phyloP scores from a whole-genome alignment of 305 asterid species.

The Galium porrigens region DNA sequence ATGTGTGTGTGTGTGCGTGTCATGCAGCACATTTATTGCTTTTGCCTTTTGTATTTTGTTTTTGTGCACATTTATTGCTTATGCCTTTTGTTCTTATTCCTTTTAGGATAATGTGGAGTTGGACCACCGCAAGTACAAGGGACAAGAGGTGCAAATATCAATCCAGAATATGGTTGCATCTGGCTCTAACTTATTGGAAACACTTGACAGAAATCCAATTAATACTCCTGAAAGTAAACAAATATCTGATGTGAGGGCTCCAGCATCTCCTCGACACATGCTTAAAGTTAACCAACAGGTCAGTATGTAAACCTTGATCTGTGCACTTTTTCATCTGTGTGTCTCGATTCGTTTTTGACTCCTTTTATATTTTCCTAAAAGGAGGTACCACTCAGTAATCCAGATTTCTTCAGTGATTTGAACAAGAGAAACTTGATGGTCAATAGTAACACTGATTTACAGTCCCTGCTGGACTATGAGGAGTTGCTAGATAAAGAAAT shows the following conservation, averaged over 20 bases:
- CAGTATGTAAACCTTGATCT: neutral
- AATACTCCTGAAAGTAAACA: slow-evolving; percentile 14
- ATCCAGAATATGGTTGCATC: slow-evolving; percentile 7
- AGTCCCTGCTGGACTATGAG: slow-evolving; percentile 29
- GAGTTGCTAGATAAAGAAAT: slow-evolving; percentile 36
- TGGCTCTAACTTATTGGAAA: slow-evolving; percentile 16
- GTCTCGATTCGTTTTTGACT: neutral
- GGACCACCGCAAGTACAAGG: slow-evolving; percentile 10
- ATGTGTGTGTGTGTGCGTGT: neutral
- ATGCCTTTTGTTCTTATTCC: neutral
- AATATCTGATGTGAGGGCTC: slow-evolving; percentile 12
- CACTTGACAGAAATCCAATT: slow-evolving; percentile 11
- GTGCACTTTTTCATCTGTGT: neutral
- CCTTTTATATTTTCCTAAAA: neutral
- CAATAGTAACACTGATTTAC: slow-evolving; percentile 19
- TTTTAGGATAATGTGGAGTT: slow-evolving; percentile 15
- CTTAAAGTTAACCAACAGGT: slow-evolving; percentile 14
- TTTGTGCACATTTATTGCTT: neutral
- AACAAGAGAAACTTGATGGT: slow-evolving; percentile 18
- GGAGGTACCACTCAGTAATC: slow-evolving; percentile 21
- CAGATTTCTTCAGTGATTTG: slow-evolving; percentile 22
- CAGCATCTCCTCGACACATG: slow-evolving; percentile 10
- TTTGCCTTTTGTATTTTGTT: too few species aligned
- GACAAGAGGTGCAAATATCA: slow-evolving; percentile 10
- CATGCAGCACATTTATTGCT: too few species aligned